Evolutionary conservation across 2,329 filamentous ascomycete genomes (phyloP).

Genomic region (Xylaria digitata): DNA sequence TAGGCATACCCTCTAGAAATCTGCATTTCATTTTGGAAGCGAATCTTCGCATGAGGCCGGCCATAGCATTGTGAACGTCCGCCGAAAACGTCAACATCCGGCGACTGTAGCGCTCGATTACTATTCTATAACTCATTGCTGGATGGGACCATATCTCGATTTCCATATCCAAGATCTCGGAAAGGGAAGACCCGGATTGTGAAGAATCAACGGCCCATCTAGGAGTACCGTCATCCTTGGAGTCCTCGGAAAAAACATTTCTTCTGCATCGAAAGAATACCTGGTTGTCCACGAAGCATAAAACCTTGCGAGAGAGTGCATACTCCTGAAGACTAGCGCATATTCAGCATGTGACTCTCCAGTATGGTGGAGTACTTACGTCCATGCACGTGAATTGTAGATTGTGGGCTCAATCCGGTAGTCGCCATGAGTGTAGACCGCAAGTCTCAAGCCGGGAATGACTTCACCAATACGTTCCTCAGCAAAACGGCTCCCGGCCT

Average conservation of each 20-base stretch:
- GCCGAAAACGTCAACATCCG: constrained; percentile 11
- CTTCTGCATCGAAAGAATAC: constrained; percentile 4
- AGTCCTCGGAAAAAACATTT: not conserved
- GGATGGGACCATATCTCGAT: too few species aligned
- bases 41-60: constrained; percentile 1
- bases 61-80: not conserved
- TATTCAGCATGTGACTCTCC: not conserved
- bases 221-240: too few species aligned
- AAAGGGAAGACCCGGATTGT: too few species aligned
- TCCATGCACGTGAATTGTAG: constrained; percentile 14
- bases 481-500: not conserved
- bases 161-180: not conserved
- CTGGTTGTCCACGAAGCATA: constrained; percentile 3
- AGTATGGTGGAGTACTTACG: not conserved
- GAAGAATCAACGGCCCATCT: too few species aligned
- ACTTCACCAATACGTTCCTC: not conserved
- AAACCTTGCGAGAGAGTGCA: not conserved
- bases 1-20: constrained; percentile 5
- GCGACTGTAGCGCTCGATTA: not conserved
- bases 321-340: not conserved
- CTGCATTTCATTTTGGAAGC: not conserved
- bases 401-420: not conserved
- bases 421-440: not conserved
- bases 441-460: constrained; percentile 1
- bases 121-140: not conserved